Conservation (phyloP, 2,329 filamentous ascomycete species). For the Neurospora sp. region DNA sequence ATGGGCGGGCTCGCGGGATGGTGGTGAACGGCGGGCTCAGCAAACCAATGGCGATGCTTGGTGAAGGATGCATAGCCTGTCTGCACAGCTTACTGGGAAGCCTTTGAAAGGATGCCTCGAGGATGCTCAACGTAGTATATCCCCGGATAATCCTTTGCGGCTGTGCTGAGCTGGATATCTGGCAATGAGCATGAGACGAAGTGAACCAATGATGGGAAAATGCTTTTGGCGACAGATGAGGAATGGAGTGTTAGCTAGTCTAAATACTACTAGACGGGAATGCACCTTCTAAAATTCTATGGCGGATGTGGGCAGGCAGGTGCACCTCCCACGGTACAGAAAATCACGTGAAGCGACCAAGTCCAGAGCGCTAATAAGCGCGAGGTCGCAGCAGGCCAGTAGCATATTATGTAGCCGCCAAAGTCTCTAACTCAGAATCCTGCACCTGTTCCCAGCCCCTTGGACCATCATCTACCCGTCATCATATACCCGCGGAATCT, state of each 20-base stretch:
- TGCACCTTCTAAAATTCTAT: background rate
- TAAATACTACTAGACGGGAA: background rate
- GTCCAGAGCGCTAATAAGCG: background rate
- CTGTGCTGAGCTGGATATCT: background rate
- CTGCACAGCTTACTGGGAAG: background rate
- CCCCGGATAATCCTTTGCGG: background rate
- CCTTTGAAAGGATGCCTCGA: background rate
- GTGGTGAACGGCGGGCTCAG: background rate
- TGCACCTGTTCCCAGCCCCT: background rate
- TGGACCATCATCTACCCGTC: background rate
- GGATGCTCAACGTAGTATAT: background rate
- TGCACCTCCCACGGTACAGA: background rate
- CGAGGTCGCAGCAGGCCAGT: background rate
- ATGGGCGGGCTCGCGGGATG: background rate
- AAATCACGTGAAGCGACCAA: background rate
- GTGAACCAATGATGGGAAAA: background rate
- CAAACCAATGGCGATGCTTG: background rate
- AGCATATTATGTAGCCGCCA: background rate
- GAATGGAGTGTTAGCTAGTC: background rate
- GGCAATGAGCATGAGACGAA: background rate
- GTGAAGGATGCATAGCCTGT: background rate
- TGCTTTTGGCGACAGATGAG: background rate
- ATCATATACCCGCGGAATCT: too few relatives aligned
- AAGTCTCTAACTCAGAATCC: background rate
- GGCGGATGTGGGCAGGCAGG: background rate